Evolutionary conservation across 2,329 filamentous ascomycete genomes (phyloP), one percentile per base, ranked within the genome.

Genomic region (Botrytis medusae): DNA sequence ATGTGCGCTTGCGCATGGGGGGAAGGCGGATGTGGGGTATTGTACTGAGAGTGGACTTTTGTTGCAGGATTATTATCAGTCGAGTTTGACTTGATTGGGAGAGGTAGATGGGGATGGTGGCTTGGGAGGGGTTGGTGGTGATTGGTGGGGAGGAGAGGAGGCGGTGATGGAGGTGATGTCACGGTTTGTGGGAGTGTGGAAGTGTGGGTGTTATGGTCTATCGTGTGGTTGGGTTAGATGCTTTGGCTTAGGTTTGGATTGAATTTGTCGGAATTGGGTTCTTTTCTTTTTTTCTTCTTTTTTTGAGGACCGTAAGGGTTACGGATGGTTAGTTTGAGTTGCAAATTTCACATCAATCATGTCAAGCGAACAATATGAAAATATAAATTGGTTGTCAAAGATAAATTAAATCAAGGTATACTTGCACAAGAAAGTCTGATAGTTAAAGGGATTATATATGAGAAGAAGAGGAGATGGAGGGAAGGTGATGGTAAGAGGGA

Each of bases 1-100:
- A 20, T 69, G 65, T 69, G 65, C 65, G 34, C 48, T 69, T 32
- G 65, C 65, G 48, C 65, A 69, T 57, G 65, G 65, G 1, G 65
- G 65, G 7, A 69, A 69, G 7, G 65, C 65, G 22, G 32, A 42
- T 10, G 65, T 69, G 37, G 65, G 65, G 3, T 69, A 25, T 57
- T 69, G 65, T 57, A 69, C 48, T 1, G n/a, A 42, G 34, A 69
- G 48, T 42, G 65, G 65, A 10, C 18, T 18, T 7, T 57, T 69
- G 25, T 69, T 69, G 65, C 65, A 69, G 37, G 65, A 69, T 57
- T 57, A 14, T 32, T 69, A 59, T 25, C 65, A 42, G 64, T 3
- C 6, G 34, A 7, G 34, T 9, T 40, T 68, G 8, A 34, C 65
- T 25, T 68, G 48, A 51, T n/a, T 51, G 4, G 7, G 32, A 10